Evolutionary conservation across 768 basidiomycete genomes (phyloP), one percentile per base, ranked within the genome.

Genomic region (Amylocystis lapponica): DNA sequence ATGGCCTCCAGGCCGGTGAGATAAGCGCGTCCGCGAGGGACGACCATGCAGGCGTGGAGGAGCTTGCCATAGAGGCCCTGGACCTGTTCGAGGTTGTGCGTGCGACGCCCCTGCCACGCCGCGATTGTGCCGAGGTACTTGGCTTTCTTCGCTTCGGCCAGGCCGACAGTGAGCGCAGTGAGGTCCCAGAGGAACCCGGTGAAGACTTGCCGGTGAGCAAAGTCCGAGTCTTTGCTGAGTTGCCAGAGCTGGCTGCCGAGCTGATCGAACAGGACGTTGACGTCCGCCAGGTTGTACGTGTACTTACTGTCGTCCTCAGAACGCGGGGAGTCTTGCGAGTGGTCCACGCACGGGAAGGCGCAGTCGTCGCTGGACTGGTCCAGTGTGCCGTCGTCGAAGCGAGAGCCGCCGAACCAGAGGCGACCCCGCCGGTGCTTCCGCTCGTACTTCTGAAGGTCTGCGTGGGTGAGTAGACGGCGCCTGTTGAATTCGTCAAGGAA

Each of bases 401-500:
- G 30, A 4, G 39, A 41, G 0, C 55, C 57, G 8, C 45, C 46
- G 25, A 30, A 59, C 57, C 57, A 59, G 1, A 51, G n/a, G 2
- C 53, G 46, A 0, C 53, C 53, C 3, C 55, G 51, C 1, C 25
- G 7, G 12, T 55, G 52, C 4, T 41, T 45, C 0, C 11, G 7
- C 4, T 46, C 51, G 4, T 47, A 33, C 0, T 6, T 2, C 2
- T 6, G 5, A 8, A 14, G 27, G 2, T 23, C 27, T 0, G 2
- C 12, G 4, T 31, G 22, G 16, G 27, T n/a, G 21, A 13, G 26
- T 16, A 11, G 20, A 21, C 57, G 47, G 4, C 29, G 25, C 3
- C 19, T 2, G 39, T 71, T 71, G 48, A 59, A 66, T 10, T 46
- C 31, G 1, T 31, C n/a, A 0, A 66, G 44, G 36, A 31, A 14